Evolutionary conservation across 306 rosid species (phyloP).

Genomic region (Cicer arietinum): DNA sequence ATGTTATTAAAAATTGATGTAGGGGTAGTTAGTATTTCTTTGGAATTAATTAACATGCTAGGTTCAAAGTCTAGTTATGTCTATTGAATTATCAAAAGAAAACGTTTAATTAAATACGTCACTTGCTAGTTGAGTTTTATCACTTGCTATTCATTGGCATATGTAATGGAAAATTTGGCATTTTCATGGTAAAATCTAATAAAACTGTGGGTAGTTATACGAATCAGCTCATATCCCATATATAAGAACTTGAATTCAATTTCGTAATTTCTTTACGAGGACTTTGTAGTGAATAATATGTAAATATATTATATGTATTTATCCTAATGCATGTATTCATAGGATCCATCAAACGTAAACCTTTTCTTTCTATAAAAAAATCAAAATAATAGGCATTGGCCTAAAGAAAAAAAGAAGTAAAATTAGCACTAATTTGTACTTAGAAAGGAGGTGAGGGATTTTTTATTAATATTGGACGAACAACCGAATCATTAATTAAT

Average conservation of each 20-base stretch:
- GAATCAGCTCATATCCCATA: too few species aligned
- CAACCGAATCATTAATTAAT: too few species aligned
- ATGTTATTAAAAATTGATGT: conserved; percentile 32
- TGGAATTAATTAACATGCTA: conserved; percentile 6
- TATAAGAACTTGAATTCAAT: too few species aligned
- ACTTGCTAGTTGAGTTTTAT: conserved; percentile 6
- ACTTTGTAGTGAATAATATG: too few species aligned
- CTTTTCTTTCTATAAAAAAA: too few species aligned
- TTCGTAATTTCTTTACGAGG: too few species aligned
- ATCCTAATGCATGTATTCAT: too few species aligned
- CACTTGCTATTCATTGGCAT: background rate
- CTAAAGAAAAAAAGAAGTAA: background rate
- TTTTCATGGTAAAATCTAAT: background rate
- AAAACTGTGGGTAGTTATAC: background rate
- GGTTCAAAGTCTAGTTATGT: conserved; percentile 17
- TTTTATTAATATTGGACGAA: too few species aligned
- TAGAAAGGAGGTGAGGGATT: background rate
- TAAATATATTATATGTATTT: too few species aligned
- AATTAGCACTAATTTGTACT: background rate
- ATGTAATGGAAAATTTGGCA: background rate
- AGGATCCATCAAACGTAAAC: too few species aligned
- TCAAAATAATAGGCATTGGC: background rate
- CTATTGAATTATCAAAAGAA: background rate
- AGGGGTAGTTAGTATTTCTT: background rate
- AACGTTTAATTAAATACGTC: background rate